Base-by-base conservation (phyloP, 1,139 yeast species). In the Lodderomyces beijingensis region DNA sequence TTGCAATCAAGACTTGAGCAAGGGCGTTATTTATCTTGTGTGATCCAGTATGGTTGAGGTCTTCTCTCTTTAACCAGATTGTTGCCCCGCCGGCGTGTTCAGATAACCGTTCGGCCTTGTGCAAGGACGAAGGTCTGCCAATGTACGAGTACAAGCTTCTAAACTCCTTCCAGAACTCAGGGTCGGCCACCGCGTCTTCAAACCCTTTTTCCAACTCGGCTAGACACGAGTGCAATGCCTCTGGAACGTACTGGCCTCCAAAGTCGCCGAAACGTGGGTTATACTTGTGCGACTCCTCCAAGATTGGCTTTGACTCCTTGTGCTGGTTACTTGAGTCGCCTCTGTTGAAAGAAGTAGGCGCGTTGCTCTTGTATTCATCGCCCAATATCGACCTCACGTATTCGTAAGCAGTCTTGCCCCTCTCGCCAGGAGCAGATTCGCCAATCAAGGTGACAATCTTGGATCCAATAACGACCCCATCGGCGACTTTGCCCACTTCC, bases 231-330 rank as follows among this genome's bases (percentile, higher is more conserved):
- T 89, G 93, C 51, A 91, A 68, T 16, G 95, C 89, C 65, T 91
- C 99, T 28, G 99, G 99, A 22, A 93, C 97, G 54, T 85, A 91
- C 64, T 91, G 98, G 38, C 99, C 99, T 57, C 99, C 99, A 53
- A 87, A 93, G 35, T 80, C 89, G 50, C 98, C 99, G 49, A 89
- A 91, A 44, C 83, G 73, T 29, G 88, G 78, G 44, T 79, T 75
- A 51, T 71, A 82, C 41, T 77, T 72, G 53, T 66, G 73, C 14
- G 39, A 30, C 54, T 81, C 91, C 41, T 67, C 68, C 43, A 79
- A 74, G 5, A 65, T 58, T 16, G 74, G 67, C 28, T 55, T 40
- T 28, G 58, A 44, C 36, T 53, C 46, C 6, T 10, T 11, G 7
- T 23, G 25, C 31, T 50, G 46, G 11, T 54, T 46, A n/a, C 51